Evolutionary conservation across 2,329 filamentous ascomycete genomes (phyloP), one percentile per base, ranked within the genome.

Genomic region (Neophaeococcomyces aloes): DNA sequence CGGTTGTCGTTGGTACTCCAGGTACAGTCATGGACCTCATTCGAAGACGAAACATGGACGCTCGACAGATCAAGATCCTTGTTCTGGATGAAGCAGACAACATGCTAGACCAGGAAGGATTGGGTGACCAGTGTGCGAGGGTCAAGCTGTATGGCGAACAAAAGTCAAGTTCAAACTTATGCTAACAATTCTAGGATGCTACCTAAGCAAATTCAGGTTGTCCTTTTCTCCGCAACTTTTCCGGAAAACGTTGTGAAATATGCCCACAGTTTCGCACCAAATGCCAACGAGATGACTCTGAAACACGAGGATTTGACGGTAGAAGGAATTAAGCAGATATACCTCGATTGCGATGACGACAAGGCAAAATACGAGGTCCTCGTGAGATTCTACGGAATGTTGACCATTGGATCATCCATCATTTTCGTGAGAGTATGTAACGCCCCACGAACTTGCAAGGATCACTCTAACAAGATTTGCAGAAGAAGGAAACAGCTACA

Each of bases 11-110:
- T 47, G 91, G 91, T 47, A 98, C 91, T 1, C 91, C 91, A 0
- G 91, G 91, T 44, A 96, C 89, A 0, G 86, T 91, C 38, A 81
- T 83, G 70, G 91, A 96, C 58, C 72, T 91, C 56, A 81, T 95
- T 57, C 81, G 81, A 57, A 79, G 81, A 56, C 75, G 79, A 53
- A 75, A 84, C 58, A 74, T 98, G 51, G 78, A 94, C 54, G 65
- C 78, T 0, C 76, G 74, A 14, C 67, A 79, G 46, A 71, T 98
- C 54, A 85, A 79, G 62, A 76, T 94, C 7, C 74, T 98, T 48
- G 89, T 95, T 44, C 74, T 98, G 42, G 91, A 98, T 58, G 91
- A 98, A 68, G 91, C 91, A 45, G 91, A 98, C 68, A 96, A 95
- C 68, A 98, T 98, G 91, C 70, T 98, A 48, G 91, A 96, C 59